Conservation (phyloP, 257 asterid species). For the Primulina eburnea region DNA sequence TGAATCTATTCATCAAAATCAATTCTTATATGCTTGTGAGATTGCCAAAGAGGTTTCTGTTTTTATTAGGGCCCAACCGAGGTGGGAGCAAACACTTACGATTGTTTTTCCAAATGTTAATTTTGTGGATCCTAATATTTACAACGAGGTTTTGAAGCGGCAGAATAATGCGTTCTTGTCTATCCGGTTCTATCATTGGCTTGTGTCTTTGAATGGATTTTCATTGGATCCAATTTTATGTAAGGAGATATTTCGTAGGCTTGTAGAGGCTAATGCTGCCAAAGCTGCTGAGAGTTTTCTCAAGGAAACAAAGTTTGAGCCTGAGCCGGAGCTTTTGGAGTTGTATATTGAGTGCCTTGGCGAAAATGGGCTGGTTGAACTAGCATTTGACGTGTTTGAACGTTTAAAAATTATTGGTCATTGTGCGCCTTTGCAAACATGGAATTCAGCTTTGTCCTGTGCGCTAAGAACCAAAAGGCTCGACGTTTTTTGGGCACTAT, state of each 20-base stretch:
- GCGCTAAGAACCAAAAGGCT: conserved; percentile 36
- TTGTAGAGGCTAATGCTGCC: conserved; percentile 58
- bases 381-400: conserved; percentile 40
- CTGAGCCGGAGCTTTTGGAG: conserved; percentile 50
- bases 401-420: conserved; percentile 36
- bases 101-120: conserved; percentile 51
- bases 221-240: conserved; percentile 33
- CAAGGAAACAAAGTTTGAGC: conserved; percentile 41
- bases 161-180: conserved; percentile 43
- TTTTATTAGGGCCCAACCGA: conserved; percentile 44
- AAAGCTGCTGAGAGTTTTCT: conserved; percentile 48
- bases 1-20: conserved; percentile 28
- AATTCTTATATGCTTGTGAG: conserved; percentile 27
- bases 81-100: conserved; percentile 62
- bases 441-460: conserved; percentile 54
- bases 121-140: conserved; percentile 56
- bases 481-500: conserved; percentile 55
- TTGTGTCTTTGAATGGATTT: conserved; percentile 44
- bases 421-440: conserved; percentile 37
- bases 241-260: conserved; percentile 46
- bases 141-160: conserved; percentile 51
- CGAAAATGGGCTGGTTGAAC: conserved; percentile 48
- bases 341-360: conserved; percentile 44
- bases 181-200: conserved; percentile 57
- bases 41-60: conserved; percentile 52